Base-by-base conservation (phyloP, 1,284 basidiomycete genomes). In the Testicularia cyperi region DNA sequence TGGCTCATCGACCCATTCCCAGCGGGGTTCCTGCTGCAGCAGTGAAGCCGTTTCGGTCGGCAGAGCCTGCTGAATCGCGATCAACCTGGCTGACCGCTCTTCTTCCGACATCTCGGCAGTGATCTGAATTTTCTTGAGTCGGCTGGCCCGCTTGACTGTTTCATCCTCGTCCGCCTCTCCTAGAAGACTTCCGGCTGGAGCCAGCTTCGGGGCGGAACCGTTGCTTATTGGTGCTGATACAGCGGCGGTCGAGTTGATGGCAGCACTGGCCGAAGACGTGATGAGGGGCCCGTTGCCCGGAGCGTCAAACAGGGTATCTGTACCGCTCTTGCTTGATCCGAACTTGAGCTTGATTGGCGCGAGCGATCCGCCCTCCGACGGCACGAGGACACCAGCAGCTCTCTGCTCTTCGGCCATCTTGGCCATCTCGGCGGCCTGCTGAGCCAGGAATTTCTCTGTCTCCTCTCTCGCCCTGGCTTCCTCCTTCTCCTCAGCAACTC, bases 341-440 rank as follows among this genome's bases (percentile, higher is more conserved):
- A 74, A 63, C 15, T 58, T 70, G 45, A 76, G 57, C 44, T 68
- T 67, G 44, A 76, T 53, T 4, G 70, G 70, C 20, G 63, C 54
- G 10, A 54, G 47, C 18, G 51, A 19, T 2, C 40, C 65, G 10
- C 61, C 65, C 5, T 40, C 49, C 12, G 36, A 15, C 13, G 58
- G 62, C 10, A 68, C 51, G 13, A 67, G 56, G 9, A 72, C 62
- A 23, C 73, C 73, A 2, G 71, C 49, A 12, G 55, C 55, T 6
- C 65, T 53, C 49, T 69, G 70, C 42, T 56, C 38, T 33, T 69
- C 54, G 19, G 65, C 52, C 14, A 65, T 39, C 25, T 51, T 55
- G 25, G 65, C 65, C 66, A 71, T 69, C 26, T 75, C 71, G 14
- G 44, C 60, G 9, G 62, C 72, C 44, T 73, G 70, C 44, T 68